Conservation (phyloP, 2,329 filamentous ascomycete genomes). For the Thermoascus crustaceus region DNA sequence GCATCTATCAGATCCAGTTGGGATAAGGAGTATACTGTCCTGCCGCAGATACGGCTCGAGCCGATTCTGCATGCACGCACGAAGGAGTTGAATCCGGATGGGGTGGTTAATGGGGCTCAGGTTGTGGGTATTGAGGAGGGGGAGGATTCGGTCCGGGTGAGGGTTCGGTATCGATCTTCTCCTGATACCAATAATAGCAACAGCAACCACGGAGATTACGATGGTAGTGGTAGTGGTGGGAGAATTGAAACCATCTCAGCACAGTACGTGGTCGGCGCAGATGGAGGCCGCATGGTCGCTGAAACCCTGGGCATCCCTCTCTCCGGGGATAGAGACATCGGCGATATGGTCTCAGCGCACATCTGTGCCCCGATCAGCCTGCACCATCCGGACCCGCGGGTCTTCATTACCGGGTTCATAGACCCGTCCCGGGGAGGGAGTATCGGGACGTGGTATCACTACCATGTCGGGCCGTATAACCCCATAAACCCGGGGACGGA, state of each 20-base stretch:
- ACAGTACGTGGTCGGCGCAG: slow-evolving; percentile 24
- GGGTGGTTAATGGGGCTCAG: slow-evolving; percentile 19
- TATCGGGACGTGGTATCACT: slow-evolving; percentile 25
- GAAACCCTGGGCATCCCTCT: slow-evolving; percentile 22
- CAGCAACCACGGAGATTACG: no score
- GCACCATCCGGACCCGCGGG: slow-evolving; percentile 19
- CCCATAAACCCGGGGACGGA: slow-evolving; percentile 17
- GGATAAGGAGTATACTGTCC: slow-evolving; percentile 21
- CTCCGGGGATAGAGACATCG: slow-evolving; percentile 23
- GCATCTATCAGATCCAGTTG: no score
- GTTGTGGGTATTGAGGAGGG: slow-evolving; percentile 17
- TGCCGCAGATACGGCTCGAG: slow-evolving; percentile 31
- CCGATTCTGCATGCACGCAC: slow-evolving; percentile 24
- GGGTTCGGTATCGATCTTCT: slow-evolving; percentile 7
- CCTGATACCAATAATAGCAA: no score
- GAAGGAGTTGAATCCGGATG: slow-evolving; percentile 20
- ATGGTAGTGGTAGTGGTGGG: slow-evolving; percentile 3
- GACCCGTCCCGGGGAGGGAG: slow-evolving; percentile 26
- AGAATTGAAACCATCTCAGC: slow-evolving; percentile 11
- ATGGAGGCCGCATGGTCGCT: slow-evolving; percentile 25
- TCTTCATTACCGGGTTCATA: slow-evolving; percentile 30
- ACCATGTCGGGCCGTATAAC: slow-evolving; percentile 29
- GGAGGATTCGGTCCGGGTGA: slow-evolving; percentile 15
- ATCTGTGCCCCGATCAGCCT: slow-evolving; percentile 20
- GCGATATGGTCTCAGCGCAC: slow-evolving; percentile 28